These are phyloP conservation scores for Neofusicoccum sp. DNA, from an alignment of 2,329 filamentous ascomycete species.

Conservation along the genomic window DNA sequence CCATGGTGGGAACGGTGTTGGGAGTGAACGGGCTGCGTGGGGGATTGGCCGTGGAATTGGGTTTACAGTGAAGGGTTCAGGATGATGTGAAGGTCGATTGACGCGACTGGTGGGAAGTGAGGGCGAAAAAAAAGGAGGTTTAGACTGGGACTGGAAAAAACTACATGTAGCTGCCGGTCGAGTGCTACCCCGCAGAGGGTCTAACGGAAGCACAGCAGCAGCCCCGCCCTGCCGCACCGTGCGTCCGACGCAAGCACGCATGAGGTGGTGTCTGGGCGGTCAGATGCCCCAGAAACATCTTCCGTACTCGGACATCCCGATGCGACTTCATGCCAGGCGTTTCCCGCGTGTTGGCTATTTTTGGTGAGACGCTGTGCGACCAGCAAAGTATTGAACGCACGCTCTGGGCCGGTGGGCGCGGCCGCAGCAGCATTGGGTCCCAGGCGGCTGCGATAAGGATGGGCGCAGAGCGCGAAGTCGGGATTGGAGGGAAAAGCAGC, in stretches of 20 bases:
- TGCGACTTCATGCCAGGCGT: background rate
- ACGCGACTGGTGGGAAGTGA: background rate
- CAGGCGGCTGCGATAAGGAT: too few relatives aligned
- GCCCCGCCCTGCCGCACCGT: background rate
- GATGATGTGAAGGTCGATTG: background rate
- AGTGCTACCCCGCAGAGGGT: conserved; percentile 13
- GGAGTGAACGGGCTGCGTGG: too few relatives aligned
- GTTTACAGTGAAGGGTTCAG: background rate
- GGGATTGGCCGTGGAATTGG: background rate
- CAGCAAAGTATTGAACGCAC: background rate
- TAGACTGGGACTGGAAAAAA: too few relatives aligned
- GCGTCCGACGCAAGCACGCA: background rate
- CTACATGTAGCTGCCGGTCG: too few relatives aligned
- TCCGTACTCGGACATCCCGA: background rate
- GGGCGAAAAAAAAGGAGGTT: background rate
- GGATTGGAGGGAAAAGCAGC: background rate
- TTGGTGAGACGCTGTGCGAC: background rate
- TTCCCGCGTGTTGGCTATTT: background rate
- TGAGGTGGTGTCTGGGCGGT: too few relatives aligned
- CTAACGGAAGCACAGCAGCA: background rate
- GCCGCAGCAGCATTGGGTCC: too few relatives aligned
- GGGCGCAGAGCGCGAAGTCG: too few relatives aligned
- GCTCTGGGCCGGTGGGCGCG: background rate
- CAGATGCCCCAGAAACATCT: too few relatives aligned
- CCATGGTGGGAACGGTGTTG: background rate